Conservation (phyloP, 805 yeast species). For the Myxozyma kluyveri region DNA sequence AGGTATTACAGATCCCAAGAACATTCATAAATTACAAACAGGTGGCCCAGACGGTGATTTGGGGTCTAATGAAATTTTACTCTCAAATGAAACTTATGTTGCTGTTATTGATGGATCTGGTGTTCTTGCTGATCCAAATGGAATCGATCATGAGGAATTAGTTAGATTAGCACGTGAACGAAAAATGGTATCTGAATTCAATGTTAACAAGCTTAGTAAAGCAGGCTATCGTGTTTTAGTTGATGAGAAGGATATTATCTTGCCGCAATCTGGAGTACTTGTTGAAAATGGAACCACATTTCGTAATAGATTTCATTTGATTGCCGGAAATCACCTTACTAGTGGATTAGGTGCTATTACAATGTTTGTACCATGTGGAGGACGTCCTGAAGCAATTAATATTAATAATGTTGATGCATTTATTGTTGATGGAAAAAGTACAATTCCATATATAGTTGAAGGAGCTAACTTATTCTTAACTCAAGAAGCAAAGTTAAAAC, state of each 20-base stretch:
- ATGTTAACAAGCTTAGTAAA: conserved; percentile 61
- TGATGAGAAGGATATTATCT: conserved; percentile 73
- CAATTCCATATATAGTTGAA: conserved; percentile 87
- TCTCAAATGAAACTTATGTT: conserved; percentile 81
- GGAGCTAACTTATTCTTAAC: conserved; percentile 97
- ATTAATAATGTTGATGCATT: conserved; percentile 72
- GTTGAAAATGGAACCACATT: conserved; percentile 83
- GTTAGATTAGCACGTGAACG: conserved; percentile 74
- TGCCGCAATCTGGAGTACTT: conserved; percentile 67
- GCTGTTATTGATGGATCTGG: conserved; percentile 96
- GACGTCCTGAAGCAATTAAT: conserved; percentile 95
- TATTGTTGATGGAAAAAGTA: conserved; percentile 72
- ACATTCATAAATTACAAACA: conserved; percentile 81
- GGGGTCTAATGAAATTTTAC: conserved; percentile 90
- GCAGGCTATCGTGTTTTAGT: conserved; percentile 80
- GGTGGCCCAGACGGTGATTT: conserved; percentile 99
- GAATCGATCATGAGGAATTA: conserved; percentile 78
- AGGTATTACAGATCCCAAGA: conserved; percentile 50
- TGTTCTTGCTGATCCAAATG: conserved; percentile 87
- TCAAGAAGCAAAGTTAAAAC: conserved; percentile 82
- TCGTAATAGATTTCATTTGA: conserved; percentile 86
- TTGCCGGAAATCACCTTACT: conserved; percentile 51
- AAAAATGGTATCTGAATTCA: conserved; percentile 67
- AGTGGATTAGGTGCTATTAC: conserved; percentile 45
- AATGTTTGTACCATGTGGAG: conserved; percentile 97